Evolutionary conservation across 2,329 filamentous ascomycete species (phyloP).

Genomic region (Pestalotiopsis sp.): DNA sequence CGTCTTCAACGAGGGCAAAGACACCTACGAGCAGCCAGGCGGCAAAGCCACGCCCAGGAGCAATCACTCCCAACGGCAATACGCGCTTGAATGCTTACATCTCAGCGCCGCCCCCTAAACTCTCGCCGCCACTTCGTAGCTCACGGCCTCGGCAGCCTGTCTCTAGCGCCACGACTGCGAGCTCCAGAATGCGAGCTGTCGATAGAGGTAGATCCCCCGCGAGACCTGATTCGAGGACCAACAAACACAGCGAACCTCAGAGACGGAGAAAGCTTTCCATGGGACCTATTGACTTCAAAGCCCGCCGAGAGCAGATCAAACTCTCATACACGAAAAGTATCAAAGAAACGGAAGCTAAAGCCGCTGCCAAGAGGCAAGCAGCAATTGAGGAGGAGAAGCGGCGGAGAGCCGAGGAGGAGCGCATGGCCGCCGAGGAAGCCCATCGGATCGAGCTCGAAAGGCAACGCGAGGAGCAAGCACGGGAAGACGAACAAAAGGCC

Average conservation of each 20-base stretch:
- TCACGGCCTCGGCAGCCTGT: slow-evolving; percentile 82
- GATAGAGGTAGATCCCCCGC: slow-evolving; percentile 57
- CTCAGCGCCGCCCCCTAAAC: slow-evolving; percentile 68
- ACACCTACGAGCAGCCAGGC: slow-evolving; percentile 42
- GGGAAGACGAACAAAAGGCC: background rate
- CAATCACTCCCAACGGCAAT: slow-evolving; percentile 54
- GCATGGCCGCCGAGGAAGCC: slow-evolving; percentile 1
- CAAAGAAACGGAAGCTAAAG: slow-evolving; percentile 69
- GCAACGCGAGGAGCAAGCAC: background rate
- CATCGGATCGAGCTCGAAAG: slow-evolving; percentile 29
- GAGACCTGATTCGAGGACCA: slow-evolving; percentile 32
- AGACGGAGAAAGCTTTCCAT: slow-evolving; percentile 61
- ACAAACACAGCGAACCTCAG: slow-evolving; percentile 40
- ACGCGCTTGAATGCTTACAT: slow-evolving; percentile 74
- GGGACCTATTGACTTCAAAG: slow-evolving; percentile 82
- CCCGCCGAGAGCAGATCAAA: slow-evolving; percentile 79
- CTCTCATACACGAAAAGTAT: slow-evolving; percentile 86
- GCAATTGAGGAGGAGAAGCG: slow-evolving; percentile 56
- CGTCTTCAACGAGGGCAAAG: slow-evolving; percentile 38
- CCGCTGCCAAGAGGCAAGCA: slow-evolving; percentile 48
- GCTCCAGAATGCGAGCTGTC: slow-evolving; percentile 67
- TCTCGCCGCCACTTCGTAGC: slow-evolving; percentile 79
- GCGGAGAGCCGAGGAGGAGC: slow-evolving; percentile 46
- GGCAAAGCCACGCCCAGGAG: slow-evolving; percentile 43
- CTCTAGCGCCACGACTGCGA: slow-evolving; percentile 72